Evolutionary conservation across 495 filamentous ascomycete genomes (phyloP).

Genomic region (Mytilinidion resinicola): DNA sequence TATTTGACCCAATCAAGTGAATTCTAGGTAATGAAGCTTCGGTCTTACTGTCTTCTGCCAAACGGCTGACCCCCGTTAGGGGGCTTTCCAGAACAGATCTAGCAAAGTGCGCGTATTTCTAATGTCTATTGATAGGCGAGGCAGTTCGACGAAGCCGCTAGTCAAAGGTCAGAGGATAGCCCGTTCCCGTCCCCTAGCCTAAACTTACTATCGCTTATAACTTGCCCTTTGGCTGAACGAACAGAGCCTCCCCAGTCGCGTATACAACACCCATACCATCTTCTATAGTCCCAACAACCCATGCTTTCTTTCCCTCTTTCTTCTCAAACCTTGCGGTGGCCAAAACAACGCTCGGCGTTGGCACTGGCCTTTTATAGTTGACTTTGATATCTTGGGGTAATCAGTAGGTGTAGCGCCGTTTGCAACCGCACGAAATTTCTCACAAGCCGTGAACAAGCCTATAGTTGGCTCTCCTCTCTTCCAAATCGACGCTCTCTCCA

Average conservation of each 20-base stretch:
- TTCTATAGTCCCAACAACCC: conserved; percentile 29
- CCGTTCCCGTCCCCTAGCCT: no score
- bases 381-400: conserved; percentile 44
- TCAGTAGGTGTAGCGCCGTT: background rate
- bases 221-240: conserved; percentile 29
- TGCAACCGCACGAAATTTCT: background rate
- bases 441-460: conserved; percentile 47
- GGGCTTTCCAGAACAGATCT: no score
- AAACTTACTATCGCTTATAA: conserved; percentile 28
- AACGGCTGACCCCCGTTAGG: no score
- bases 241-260: conserved; percentile 34
- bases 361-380: conserved; percentile 47
- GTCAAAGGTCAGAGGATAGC: no score
- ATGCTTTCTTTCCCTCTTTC: conserved; percentile 34
- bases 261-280: conserved; percentile 32
- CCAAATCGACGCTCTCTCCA: conserved; percentile 26
- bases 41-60: no score
- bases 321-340: conserved; percentile 38
- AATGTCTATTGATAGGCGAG: no score
- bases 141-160: no score
- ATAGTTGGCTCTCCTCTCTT: conserved; percentile 2
- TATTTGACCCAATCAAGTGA: no score
- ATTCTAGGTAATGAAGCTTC: no score
- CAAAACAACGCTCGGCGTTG: conserved; percentile 49
- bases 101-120: no score